These are phyloP conservation scores for Spatholobus suberectus DNA, from an alignment of 306 rosid species.

Conservation along the genomic window DNA sequence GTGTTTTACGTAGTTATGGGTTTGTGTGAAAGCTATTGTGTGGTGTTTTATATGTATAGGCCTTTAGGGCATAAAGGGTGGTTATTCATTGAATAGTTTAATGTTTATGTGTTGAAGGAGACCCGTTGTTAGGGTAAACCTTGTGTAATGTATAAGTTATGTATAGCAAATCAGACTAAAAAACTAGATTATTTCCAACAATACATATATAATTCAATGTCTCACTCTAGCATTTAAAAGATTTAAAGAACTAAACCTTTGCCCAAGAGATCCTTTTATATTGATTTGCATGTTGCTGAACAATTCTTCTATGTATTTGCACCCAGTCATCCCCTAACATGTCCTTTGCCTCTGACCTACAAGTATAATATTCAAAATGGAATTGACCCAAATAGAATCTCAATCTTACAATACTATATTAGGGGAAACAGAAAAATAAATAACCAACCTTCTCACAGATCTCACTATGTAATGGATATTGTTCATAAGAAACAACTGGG, in stretches of 20 bases:
- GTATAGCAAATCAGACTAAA: neutral
- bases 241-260: conserved; percentile 60
- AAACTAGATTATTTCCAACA: neutral
- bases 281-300: conserved; percentile 98
- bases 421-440: neutral
- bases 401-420: neutral
- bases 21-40: neutral
- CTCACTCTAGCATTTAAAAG: neutral
- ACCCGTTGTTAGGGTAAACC: neutral
- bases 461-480: conserved; percentile 97
- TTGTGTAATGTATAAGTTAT: neutral
- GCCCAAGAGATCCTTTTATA: conserved; percentile 98
- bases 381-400: conserved; percentile 24
- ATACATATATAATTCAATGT: neutral
- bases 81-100: neutral
- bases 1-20: neutral
- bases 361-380: conserved; percentile 19
- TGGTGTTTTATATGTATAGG: neutral
- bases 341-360: conserved; percentile 96
- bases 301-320: conserved; percentile 95
- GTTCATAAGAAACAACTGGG: conserved; percentile 97
- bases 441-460: conserved; percentile 85
- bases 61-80: neutral
- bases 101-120: neutral
- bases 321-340: conserved; percentile 99